Percentiles rank a stretch among this genome's conserved stretches.
Conservation (phyloP, 73 alveolate species). For the Diophrys appendiculata region DNA sequence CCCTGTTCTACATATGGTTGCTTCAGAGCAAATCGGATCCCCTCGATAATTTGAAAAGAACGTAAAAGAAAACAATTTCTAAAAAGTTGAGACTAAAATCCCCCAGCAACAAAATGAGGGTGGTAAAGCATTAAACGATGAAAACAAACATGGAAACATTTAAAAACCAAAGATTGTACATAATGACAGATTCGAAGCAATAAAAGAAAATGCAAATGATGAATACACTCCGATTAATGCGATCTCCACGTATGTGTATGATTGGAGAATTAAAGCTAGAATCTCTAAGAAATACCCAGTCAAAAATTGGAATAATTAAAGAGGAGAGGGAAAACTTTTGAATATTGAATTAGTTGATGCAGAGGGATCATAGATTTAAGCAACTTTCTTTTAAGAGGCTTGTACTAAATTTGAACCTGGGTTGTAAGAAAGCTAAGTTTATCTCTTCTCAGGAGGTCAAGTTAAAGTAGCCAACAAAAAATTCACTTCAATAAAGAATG, state of each 20-base stretch:
- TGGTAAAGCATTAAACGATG: too few species aligned
- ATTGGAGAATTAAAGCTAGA: constrained; percentile 81
- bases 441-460: constrained; percentile 67
- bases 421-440: constrained; percentile 71
- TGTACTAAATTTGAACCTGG: constrained; percentile 68
- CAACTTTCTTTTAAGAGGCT: constrained; percentile 77
- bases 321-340: constrained; percentile 69
- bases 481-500: constrained; percentile 75
- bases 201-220: constrained; percentile 6
- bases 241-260: constrained; percentile 69
- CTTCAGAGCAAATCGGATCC: neutral
- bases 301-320: constrained; percentile 70
- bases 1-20: neutral
- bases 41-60: constrained; percentile 16
- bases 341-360: constrained; percentile 75
- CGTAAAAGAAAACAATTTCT: neutral
- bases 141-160: too few species aligned
- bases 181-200: too few species aligned
- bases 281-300: constrained; percentile 68
- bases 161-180: too few species aligned
- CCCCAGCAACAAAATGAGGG: too few species aligned
- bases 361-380: constrained; percentile 69
- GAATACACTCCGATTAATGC: constrained; percentile 80
- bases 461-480: constrained; percentile 74
- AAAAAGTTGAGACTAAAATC: neutral